Base-by-base conservation (phyloP, 2,329 filamentous ascomycete species). In the Trichoderma brevicompactum region DNA sequence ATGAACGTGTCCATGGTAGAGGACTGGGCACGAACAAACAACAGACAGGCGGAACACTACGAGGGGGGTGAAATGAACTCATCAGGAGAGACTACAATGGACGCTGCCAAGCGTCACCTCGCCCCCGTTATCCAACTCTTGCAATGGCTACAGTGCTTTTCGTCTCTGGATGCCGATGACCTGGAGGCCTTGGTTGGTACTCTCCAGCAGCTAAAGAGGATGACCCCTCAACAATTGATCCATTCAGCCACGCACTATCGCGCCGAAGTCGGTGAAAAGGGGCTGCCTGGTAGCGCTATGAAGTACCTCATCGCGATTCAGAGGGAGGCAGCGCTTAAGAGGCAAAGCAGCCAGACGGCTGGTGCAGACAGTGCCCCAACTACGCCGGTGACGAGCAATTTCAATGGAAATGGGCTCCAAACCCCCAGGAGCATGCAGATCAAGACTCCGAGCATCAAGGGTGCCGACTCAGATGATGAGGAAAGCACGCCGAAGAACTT, bases 81-180 rank as follows among this genome's bases (percentile, higher is more conserved):
- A 7, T 92, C 89, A 1, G 94, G 94, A 3, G 95, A 98, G 74
- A 91, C 87, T 60, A 97, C 92, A 0, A 84, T 95, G 19, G 94
- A 98, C 48, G 87, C 93, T 4, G 89, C 93, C 23, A 86, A 93
- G 69, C 86, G 89, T 67, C 94, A 99, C 76, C 83, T 99, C 19
- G 90, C 92, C 7, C 95, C 95, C 5, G 86, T 97, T 19, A 94
- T 98, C 64, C 95, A 99, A 76, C 83, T 99, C 2, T 82, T 99
- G 6, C 95, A 99, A 77, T 99, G 95, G 95, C 82, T 99, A 41
- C 95, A 99, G 76, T 97, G 94, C 77, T 98, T 98, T 78, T 98
- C 95, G 1, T 97, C 93, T 0, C 84, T 98, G 4, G 92, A 89
- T 5, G 79, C 82, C 10, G 93, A 98, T 73, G 94, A 98, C 73